phyloP scores from a whole-genome alignment of 2,329 filamentous ascomycete genomes.

The Sclerotinia minor region DNA sequence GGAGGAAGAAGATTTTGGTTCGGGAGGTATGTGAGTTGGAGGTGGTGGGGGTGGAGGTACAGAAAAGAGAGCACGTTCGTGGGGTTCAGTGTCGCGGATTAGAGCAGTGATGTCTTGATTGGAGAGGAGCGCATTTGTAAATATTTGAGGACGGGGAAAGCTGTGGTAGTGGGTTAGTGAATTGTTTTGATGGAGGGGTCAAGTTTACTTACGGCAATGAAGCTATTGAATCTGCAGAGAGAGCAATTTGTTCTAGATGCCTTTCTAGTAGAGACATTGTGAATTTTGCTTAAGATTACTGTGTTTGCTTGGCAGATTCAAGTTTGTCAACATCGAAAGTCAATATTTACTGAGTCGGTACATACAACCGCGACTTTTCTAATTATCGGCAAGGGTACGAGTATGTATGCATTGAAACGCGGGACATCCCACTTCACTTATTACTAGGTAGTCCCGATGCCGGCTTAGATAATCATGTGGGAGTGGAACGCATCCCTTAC shows the following conservation, averaged over 20 bases:
- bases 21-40: constrained; percentile 49
- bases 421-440: not conserved
- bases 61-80: constrained; percentile 93
- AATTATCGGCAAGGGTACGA: constrained; percentile 16
- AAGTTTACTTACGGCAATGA: constrained; percentile 63
- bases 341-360: not conserved
- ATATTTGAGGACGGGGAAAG: constrained; percentile 89
- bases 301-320: not conserved
- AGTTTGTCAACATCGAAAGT: constrained; percentile 6
- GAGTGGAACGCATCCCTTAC: not conserved
- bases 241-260: constrained; percentile 74
- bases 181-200: not conserved
- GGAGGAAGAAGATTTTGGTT: constrained; percentile 41
- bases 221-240: constrained; percentile 74
- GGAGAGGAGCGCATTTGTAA: constrained; percentile 87
- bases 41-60: constrained; percentile 62
- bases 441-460: not conserved
- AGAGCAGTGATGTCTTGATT: constrained; percentile 90
- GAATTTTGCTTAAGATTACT: constrained; percentile 19
- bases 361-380: not conserved
- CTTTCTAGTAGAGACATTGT: constrained; percentile 67
- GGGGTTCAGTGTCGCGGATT: constrained; percentile 91
- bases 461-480: constrained; percentile 2
- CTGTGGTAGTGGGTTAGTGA: constrained; percentile 48
- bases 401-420: not conserved